Conservation (phyloP, 306 rosid genomes). For the Casuarina cunninghamiana region DNA sequence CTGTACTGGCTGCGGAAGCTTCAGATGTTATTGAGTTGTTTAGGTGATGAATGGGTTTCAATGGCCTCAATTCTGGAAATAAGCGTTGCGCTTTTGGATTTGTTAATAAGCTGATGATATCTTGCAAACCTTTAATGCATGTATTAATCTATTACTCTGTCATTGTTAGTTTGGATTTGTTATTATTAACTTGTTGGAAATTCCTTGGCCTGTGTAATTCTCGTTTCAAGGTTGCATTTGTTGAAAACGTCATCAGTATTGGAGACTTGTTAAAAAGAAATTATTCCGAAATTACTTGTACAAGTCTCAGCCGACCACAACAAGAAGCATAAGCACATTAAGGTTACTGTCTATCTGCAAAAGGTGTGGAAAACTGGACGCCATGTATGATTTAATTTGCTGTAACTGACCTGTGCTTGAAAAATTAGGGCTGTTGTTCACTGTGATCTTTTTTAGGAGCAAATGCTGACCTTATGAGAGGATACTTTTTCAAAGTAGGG, state of each 20-base stretch:
- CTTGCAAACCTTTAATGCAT: not conserved
- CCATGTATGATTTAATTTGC: not conserved
- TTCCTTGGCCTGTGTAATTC: not conserved
- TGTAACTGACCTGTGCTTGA: not conserved
- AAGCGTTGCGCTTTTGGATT: constrained; percentile 1
- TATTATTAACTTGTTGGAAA: not conserved
- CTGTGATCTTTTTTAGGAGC: not conserved
- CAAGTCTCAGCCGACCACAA: not conserved
- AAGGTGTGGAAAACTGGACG: not conserved
- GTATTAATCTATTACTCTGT: not conserved
- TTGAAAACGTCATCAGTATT: no score
- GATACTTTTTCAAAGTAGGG: not conserved
- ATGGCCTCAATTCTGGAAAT: constrained; percentile 5
- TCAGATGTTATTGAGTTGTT: constrained; percentile 3
- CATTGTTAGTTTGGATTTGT: not conserved
- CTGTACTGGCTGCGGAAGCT: not conserved
- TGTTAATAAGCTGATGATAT: not conserved
- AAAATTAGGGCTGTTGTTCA: not conserved
- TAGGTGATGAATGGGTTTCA: not conserved
- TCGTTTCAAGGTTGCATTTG: not conserved
- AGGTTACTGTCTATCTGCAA: not conserved
- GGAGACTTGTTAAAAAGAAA: not conserved
- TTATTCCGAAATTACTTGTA: not conserved
- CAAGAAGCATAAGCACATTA: not conserved
- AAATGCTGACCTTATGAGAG: not conserved